Evolutionary conservation across 306 rosid species (phyloP).

Genomic region (Gynostemma pentaphyllum): DNA sequence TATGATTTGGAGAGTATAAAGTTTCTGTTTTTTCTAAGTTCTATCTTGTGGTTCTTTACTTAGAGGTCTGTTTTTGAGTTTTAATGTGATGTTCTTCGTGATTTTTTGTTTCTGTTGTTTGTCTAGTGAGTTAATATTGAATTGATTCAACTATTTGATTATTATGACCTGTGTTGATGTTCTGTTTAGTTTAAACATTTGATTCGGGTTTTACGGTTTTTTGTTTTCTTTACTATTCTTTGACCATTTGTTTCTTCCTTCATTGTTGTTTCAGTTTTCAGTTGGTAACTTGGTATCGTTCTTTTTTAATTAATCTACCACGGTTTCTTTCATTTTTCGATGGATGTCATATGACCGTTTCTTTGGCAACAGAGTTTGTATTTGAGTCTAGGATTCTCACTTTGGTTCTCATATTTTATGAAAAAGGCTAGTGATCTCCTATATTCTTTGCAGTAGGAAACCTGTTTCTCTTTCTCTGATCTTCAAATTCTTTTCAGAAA

Average conservation of each 20-base stretch:
- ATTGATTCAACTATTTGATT: neutral
- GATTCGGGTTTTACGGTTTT: neutral
- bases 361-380: no score
- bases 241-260: no score
- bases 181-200: neutral
- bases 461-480: neutral
- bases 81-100: neutral
- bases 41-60: neutral
- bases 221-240: neutral
- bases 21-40: neutral
- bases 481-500: neutral
- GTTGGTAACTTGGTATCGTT: neutral
- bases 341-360: no score
- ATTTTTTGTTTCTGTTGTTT: neutral
- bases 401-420: neutral
- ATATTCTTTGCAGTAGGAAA: no score
- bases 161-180: neutral
- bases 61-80: neutral
- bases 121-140: neutral
- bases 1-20: neutral
- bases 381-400: no score
- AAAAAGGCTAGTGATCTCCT: neutral
- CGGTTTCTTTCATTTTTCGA: neutral
- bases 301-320: neutral
- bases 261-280: neutral